Evolutionary conservation across 2,329 filamentous ascomycete genomes (phyloP).

Genomic region (Colletotrichum karsti): DNA sequence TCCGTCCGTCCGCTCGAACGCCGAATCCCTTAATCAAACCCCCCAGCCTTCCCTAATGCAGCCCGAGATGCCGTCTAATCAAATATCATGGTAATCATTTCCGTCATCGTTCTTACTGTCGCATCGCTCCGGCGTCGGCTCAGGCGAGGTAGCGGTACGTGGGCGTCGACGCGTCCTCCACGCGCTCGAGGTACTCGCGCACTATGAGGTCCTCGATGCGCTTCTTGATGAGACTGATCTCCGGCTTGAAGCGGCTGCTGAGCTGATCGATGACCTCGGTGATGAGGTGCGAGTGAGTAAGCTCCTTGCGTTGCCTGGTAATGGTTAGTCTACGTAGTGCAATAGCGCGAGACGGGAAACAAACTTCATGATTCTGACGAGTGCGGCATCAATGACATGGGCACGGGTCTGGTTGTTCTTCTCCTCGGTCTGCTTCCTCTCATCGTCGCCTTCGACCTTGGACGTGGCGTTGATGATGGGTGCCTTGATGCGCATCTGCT

Average conservation of each 20-base stretch:
- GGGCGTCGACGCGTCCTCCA: slow-evolving; percentile 71
- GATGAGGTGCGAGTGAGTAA: slow-evolving; percentile 74
- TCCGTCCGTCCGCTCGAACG: not conserved
- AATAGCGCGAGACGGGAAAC: slow-evolving; percentile 40
- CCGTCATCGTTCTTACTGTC: not conserved
- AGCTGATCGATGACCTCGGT: slow-evolving; percentile 78
- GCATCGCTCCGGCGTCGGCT: slow-evolving; percentile 13
- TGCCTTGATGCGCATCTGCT: slow-evolving; percentile 87
- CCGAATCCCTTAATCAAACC: not conserved
- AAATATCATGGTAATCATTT: slow-evolving; percentile 7
- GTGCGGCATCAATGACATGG: slow-evolving; percentile 78
- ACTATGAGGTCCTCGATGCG: slow-evolving; percentile 82
- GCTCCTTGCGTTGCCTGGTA: slow-evolving; percentile 75
- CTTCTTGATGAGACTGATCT: slow-evolving; percentile 81
- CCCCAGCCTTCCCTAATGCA: not conserved
- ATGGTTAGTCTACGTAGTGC: slow-evolving; percentile 36
- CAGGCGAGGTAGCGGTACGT: slow-evolving; percentile 78
- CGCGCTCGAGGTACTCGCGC: slow-evolving; percentile 80
- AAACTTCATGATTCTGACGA: slow-evolving; percentile 89
- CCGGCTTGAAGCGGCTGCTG: slow-evolving; percentile 75
- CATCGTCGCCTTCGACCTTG: slow-evolving; percentile 81
- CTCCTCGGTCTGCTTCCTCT: slow-evolving; percentile 76
- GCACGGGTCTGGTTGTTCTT: slow-evolving; percentile 78
- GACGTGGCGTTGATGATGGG: slow-evolving; percentile 83
- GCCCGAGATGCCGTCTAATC: slow-evolving; percentile 3